phyloP scores from a whole-genome alignment of 495 filamentous ascomycete species.

The Neurospora sp. region DNA sequence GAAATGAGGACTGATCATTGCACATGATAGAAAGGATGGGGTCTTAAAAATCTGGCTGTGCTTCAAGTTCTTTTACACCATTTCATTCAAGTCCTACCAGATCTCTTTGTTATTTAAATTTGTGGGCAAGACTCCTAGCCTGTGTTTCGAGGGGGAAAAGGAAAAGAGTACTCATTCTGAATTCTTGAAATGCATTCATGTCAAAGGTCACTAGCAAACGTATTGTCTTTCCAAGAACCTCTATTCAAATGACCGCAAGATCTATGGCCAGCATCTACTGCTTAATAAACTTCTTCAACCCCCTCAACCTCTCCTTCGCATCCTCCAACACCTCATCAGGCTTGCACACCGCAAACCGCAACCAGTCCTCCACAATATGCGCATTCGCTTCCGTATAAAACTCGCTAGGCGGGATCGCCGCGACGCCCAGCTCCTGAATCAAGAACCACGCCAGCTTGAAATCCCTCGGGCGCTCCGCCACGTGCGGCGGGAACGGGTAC shows the following conservation, averaged over 20 bases:
- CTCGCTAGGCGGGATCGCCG: constrained; percentile 91
- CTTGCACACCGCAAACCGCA: constrained; percentile 96
- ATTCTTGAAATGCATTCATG: background rate
- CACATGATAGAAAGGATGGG: background rate
- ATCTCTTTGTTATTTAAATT: too few relatives aligned
- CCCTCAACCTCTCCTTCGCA: constrained; percentile 81
- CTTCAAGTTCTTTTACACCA: background rate
- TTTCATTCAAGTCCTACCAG: background rate
- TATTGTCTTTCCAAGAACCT: background rate
- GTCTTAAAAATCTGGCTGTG: background rate
- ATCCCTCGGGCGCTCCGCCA: constrained; percentile 74
- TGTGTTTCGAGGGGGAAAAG: background rate
- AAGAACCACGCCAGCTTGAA: constrained; percentile 94
- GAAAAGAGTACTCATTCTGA: background rate
- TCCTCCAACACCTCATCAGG: constrained; percentile 79
- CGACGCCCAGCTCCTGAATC: constrained; percentile 91
- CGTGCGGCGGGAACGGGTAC: constrained; percentile 83
- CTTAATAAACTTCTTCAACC: constrained; percentile 69
- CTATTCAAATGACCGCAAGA: background rate
- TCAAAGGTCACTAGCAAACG: background rate
- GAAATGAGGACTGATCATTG: background rate
- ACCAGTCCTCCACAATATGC: constrained; percentile 80
- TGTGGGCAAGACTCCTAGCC: background rate
- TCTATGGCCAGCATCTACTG: constrained; percentile 1
- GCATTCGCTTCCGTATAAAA: constrained; percentile 84